Base-by-base conservation (phyloP, 805 yeast genomes). In the Metschnikowia baotianmanensis region DNA sequence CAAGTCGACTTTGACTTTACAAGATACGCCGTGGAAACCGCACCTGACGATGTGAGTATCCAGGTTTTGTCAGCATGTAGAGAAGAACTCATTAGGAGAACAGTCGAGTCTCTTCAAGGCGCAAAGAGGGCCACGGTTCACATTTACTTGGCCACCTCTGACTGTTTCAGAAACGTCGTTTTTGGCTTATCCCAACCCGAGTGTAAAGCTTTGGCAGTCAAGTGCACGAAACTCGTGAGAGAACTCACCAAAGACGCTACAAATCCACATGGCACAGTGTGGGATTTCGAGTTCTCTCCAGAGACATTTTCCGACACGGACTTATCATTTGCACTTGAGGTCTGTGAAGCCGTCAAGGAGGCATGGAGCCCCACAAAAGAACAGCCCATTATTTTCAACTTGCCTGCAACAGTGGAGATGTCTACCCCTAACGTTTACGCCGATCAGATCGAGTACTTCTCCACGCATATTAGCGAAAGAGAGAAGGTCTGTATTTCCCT, bases 401-500 rank as follows among this genome's bases (percentile, higher is more conserved):
- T 85, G 46, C 95, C 95, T 4, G 93, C 95, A 17, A 85, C 95
- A 11, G 91, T 85, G 15, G 95, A 85, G 63, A 77, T 84, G 79
- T 58, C 86, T 15, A 78, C 88, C 12, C 95, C 95, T 31, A 86
- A 85, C 52, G 78, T 85, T 17, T 85, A 82, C 56, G 95, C 95
- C 30, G 95, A 85, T 59, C 93, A 84, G 70, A 80, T 85, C 44
- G 95, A 85, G 69, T 83, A 76, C 60, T 85, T 85, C 53, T 58
- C 78, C 34, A 77, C 76, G 12, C 65, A 77, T 46, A 76, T 85
- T 41, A 53, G 77, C 34, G 76, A 84, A 48, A 77, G 95, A 50
- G 86, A 83, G 42, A 81, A 73, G 50, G 76, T 86, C 18, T 79
- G 86, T 53, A 76, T 85, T 37, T 84, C 93, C 11, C 74, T 86